These are phyloP conservation scores for Dysphania ambrosioides DNA, from an alignment of 148 eudicot species.

Conservation along the genomic window DNA sequence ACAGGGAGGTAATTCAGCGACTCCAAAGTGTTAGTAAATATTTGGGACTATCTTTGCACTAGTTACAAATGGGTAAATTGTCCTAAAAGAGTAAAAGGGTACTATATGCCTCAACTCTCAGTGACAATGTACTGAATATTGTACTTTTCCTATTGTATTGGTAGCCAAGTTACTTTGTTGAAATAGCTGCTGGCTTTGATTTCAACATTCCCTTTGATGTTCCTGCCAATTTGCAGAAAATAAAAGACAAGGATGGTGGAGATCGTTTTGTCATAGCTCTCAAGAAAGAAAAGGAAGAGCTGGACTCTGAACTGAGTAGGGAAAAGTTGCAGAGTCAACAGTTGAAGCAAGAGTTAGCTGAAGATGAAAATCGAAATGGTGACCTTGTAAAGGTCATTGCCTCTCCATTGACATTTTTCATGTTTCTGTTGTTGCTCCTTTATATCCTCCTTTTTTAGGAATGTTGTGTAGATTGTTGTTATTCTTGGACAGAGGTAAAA, in stretches of 20 bases:
- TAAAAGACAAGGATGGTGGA: conserved; percentile 41
- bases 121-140: neutral
- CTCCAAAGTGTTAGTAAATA: neutral
- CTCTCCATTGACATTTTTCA: neutral
- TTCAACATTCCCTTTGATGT: neutral
- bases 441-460: neutral
- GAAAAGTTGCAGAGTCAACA: conserved; percentile 62
- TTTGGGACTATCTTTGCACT: neutral
- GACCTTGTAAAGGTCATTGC: conserved; percentile 74
- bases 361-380: conserved; percentile 65
- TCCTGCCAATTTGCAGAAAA: conserved; percentile 42
- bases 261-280: conserved; percentile 48
- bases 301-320: conserved; percentile 55
- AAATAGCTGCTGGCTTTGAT: conserved; percentile 3
- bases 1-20: conserved; percentile 4
- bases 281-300: conserved; percentile 68
- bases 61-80: neutral
- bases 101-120: neutral
- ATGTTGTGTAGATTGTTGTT: neutral
- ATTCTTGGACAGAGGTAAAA: too few relatives aligned
- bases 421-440: neutral
- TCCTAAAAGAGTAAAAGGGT: too few relatives aligned
- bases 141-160: neutral
- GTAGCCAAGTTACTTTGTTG: neutral
- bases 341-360: conserved; percentile 75